phyloP scores from a whole-genome alignment of 2,329 filamentous ascomycete genomes.

The Arthrobotrys conoides region DNA sequence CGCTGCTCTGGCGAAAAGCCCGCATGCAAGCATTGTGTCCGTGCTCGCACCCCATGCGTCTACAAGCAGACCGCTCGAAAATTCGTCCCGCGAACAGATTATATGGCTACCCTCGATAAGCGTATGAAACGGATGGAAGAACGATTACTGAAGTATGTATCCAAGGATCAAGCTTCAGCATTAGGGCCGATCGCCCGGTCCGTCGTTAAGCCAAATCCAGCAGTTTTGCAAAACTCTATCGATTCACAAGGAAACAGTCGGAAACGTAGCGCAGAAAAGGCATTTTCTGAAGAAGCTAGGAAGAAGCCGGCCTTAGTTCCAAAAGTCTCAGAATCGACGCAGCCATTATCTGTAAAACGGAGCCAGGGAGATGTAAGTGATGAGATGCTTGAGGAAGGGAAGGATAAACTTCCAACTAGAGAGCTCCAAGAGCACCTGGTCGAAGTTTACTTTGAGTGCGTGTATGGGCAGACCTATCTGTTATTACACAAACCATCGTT shows the following conservation, averaged over 20 bases:
- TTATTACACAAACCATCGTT: slow-evolving; percentile 97
- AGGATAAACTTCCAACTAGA: slow-evolving; percentile 83
- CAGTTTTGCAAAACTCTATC: slow-evolving; percentile 72
- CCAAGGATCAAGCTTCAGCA: slow-evolving; percentile 83
- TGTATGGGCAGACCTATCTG: slow-evolving; percentile 96
- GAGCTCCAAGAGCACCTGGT: slow-evolving; percentile 94
- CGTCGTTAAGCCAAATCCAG: slow-evolving; percentile 83
- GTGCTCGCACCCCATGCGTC: slow-evolving; percentile 93
- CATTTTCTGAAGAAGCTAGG: slow-evolving; percentile 75
- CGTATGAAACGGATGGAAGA: slow-evolving; percentile 97
- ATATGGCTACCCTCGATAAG: slow-evolving; percentile 99
- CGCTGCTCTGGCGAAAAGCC: slow-evolving; percentile 98
- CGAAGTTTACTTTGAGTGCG: slow-evolving; percentile 93
- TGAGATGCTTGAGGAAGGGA: slow-evolving; percentile 83
- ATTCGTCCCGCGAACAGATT: slow-evolving; percentile 93
- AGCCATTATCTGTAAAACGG: slow-evolving; percentile 51
- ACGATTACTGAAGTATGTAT: slow-evolving; percentile 93
- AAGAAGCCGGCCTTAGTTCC: slow-evolving; percentile 58
- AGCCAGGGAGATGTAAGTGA: slow-evolving; percentile 66
- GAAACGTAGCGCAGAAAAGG: slow-evolving; percentile 88
- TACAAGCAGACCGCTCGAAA: slow-evolving; percentile 98
- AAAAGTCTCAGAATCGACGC: slow-evolving; percentile 50
- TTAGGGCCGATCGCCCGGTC: slow-evolving; percentile 80
- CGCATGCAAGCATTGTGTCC: slow-evolving; percentile 93
- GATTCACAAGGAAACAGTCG: slow-evolving; percentile 71